phyloP scores from a whole-genome alignment of 2,329 filamentous ascomycete genomes.

The Fusarium virguliforme region DNA sequence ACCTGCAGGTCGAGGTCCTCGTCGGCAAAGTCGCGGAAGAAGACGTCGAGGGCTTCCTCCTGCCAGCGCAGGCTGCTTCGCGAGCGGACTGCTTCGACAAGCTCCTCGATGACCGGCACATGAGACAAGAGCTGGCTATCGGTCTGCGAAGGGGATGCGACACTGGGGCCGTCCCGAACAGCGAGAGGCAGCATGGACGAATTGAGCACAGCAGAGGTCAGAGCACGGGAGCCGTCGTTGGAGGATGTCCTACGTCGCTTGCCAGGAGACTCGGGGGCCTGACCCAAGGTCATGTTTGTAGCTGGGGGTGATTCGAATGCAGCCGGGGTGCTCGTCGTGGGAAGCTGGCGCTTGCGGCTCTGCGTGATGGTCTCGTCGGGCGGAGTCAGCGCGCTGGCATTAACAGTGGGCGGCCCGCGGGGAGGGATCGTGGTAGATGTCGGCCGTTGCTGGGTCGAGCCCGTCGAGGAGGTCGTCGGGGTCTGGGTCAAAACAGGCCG shows the following conservation, averaged over 20 bases:
- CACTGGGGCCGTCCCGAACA: conserved; percentile 40
- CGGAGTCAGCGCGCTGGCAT: conserved; percentile 67
- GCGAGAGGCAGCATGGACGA: conserved; percentile 51
- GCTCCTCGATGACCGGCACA: conserved; percentile 56
- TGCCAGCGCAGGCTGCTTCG: conserved; percentile 65
- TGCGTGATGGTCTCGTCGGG: conserved; percentile 67
- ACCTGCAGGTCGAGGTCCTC: conserved; percentile 73
- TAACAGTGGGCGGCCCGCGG: conserved; percentile 57
- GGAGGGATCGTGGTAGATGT: conserved; percentile 58
- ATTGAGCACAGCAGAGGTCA: conserved; percentile 45
- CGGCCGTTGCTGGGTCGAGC: conserved; percentile 50
- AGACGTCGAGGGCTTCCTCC: conserved; percentile 72
- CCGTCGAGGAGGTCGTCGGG: conserved; percentile 47
- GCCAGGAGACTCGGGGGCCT: conserved; percentile 54
- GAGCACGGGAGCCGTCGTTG: conserved; percentile 49
- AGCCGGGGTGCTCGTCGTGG: conserved; percentile 36
- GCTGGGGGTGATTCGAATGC: conserved; percentile 47
- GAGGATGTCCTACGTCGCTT: conserved; percentile 56
- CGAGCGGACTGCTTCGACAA: conserved; percentile 60
- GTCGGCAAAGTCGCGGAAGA: conserved; percentile 71
- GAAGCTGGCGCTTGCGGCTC: conserved; percentile 62
- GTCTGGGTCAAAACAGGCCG: conserved; percentile 53
- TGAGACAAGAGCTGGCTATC: conserved; percentile 42
- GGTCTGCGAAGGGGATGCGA: conserved; percentile 41
- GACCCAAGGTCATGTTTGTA: conserved; percentile 29